Conservation (phyloP, 73 alveolate species). For the Paramecium primaurelia region DNA sequence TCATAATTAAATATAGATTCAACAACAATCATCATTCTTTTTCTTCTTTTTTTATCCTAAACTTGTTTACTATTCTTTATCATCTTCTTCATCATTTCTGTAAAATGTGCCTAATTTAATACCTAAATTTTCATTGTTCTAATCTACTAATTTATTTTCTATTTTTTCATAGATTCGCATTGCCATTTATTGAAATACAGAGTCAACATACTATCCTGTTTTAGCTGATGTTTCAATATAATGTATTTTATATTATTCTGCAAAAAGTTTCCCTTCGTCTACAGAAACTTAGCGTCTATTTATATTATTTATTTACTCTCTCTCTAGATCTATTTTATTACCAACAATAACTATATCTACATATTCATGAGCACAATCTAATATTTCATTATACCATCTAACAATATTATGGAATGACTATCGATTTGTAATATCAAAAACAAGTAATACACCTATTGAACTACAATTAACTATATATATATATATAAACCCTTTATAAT, state of each 20-base stretch:
- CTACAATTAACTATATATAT: neutral
- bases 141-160: neutral
- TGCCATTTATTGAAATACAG: constrained; percentile 23
- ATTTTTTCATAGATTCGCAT: neutral
- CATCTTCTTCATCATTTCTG: neutral
- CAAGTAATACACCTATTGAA: constrained; percentile 46
- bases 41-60: neutral
- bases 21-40: constrained; percentile 8
- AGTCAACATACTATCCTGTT: constrained; percentile 75
- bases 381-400: constrained; percentile 63
- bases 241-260: neutral
- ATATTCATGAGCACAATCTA: constrained; percentile 57
- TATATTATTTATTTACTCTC: neutral
- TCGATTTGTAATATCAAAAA: constrained; percentile 66
- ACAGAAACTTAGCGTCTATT: constrained; percentile 29
- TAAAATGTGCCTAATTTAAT: constrained; percentile 11
- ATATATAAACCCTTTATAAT: constrained; percentile 39
- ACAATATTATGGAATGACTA: constrained; percentile 60
- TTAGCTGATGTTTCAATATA: constrained; percentile 70
- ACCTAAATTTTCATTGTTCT: neutral
- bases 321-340: constrained; percentile 60
- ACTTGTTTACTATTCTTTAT: neutral
- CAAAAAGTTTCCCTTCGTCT: neutral
- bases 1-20: neutral
- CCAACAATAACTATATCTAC: constrained; percentile 66